These are phyloP conservation scores for Russula sp. DNA, from an alignment of 768 basidiomycete species.

Conservation along the genomic window DNA sequence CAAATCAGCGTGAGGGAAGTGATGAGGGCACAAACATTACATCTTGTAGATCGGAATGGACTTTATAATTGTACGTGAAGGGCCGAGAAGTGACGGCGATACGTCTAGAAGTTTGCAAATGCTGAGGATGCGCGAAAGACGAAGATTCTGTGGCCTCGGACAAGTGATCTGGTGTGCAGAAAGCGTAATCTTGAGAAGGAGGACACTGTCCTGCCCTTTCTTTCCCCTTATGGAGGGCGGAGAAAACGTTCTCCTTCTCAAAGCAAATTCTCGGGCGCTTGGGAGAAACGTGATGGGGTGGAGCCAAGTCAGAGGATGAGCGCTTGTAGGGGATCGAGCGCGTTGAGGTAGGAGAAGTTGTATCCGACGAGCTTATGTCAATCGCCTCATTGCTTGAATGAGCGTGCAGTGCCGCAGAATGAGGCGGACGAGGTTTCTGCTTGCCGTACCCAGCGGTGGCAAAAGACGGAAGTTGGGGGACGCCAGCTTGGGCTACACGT, in stretches of 20 bases:
- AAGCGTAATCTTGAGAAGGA: neutral
- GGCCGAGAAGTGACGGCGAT: neutral
- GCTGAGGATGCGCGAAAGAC: neutral
- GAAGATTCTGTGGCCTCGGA: neutral
- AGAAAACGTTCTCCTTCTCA: constrained; percentile 14
- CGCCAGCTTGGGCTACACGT: neutral
- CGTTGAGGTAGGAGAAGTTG: constrained; percentile 6
- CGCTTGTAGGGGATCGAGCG: constrained; percentile 15
- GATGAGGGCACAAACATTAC: constrained; percentile 1
- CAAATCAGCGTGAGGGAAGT: neutral
- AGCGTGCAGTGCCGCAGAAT: neutral
- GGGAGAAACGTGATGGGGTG: neutral
- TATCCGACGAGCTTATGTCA: constrained; percentile 17
- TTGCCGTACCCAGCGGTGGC: constrained; percentile 16
- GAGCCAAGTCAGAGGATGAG: constrained; percentile 1
- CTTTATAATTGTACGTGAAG: neutral
- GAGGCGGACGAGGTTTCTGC: constrained; percentile 9
- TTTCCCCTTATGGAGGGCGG: constrained; percentile 8
- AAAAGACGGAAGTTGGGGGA: constrained; percentile 8
- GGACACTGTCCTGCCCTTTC: neutral
- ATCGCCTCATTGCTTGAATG: constrained; percentile 15
- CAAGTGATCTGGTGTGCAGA: neutral
- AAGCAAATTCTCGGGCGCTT: constrained; percentile 11
- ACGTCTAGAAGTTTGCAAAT: neutral
- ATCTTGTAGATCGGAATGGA: constrained; percentile 10